Conservation (phyloP, 768 basidiomycete genomes). For the Pleurotus cornucopiae region DNA sequence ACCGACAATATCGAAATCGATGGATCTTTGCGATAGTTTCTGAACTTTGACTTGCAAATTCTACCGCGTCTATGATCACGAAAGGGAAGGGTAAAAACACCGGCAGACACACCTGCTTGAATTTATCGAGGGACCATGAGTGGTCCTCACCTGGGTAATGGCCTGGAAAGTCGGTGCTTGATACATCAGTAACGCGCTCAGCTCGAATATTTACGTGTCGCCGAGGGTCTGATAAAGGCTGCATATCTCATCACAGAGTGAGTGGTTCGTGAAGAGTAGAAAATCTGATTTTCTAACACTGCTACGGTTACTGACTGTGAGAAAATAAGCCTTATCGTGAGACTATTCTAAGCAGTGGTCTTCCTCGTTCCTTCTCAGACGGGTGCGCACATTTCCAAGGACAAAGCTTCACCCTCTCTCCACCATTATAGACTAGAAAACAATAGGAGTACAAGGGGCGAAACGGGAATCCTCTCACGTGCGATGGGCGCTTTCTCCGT, state of each 20-base stretch:
- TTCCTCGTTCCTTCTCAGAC: no score
- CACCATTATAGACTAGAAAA: no score
- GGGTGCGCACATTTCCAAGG: no score
- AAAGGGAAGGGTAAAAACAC: not conserved
- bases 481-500: no score
- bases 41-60: conserved; percentile 71
- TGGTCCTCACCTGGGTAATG: conserved; percentile 83
- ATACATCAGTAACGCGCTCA: conserved; percentile 74
- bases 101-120: conserved; percentile 55
- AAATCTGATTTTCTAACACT: no score
- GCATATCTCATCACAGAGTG: not conserved
- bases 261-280: no score
- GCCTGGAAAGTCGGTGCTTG: conserved; percentile 89
- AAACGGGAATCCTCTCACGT: no score
- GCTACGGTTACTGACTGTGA: no score
- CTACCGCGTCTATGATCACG: conserved; percentile 40
- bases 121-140: conserved; percentile 74
- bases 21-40: conserved; percentile 73
- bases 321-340: no score
- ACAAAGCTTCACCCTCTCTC: no score
- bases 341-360: no score
- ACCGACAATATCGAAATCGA: conserved; percentile 94
- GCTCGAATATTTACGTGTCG: conserved; percentile 65
- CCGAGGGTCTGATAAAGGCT: conserved; percentile 22
- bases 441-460: no score